These are phyloP conservation scores for Spathaspora sp. DNA, from an alignment of 805 yeast genomes.

Conservation along the genomic window DNA sequence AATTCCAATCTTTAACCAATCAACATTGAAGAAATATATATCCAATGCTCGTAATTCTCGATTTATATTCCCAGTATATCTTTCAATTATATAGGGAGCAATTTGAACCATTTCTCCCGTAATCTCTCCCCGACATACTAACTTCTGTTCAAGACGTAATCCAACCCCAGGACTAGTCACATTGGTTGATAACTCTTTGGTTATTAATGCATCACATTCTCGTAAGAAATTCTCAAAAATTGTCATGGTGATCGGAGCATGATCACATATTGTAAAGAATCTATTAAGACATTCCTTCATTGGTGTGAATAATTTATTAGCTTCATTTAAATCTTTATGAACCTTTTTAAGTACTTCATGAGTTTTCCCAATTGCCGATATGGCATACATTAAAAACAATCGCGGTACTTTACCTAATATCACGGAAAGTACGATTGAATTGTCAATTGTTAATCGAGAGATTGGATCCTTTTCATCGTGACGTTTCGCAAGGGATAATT, in stretches of 20 bases:
- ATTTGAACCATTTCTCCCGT: slow-evolving; percentile 43
- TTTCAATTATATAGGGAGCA: slow-evolving; percentile 42
- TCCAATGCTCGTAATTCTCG: slow-evolving; percentile 49
- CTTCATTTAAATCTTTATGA: slow-evolving; percentile 45
- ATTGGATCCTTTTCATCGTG: slow-evolving; percentile 12
- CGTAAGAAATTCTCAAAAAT: slow-evolving; percentile 57
- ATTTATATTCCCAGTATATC: slow-evolving; percentile 40
- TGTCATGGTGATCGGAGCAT: slow-evolving; percentile 53
- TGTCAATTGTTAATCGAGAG: slow-evolving; percentile 18
- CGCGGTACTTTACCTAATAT: slow-evolving; percentile 69
- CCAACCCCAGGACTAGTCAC: slow-evolving; percentile 22
- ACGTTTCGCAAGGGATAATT: slow-evolving; percentile 30
- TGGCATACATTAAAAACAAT: slow-evolving; percentile 59
- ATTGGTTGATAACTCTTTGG: slow-evolving; percentile 23
- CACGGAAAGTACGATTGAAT: slow-evolving; percentile 53
- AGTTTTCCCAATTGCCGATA: slow-evolving; percentile 63
- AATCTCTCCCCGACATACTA: slow-evolving; percentile 59
- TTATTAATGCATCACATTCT: slow-evolving; percentile 47
- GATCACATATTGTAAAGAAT: slow-evolving; percentile 43
- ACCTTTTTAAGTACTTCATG: slow-evolving; percentile 54
- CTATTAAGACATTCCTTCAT: slow-evolving; percentile 52
- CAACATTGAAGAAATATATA: slow-evolving; percentile 59
- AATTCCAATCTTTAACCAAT: slow-evolving; percentile 54
- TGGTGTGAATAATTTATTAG: slow-evolving; percentile 42
- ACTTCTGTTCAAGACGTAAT: slow-evolving; percentile 54